Percentiles rank a stretch among this genome's conserved stretches.
Evolutionary conservation across 163 green algal genomes (phyloP).

Genomic region (Chloromonas sp.): DNA sequence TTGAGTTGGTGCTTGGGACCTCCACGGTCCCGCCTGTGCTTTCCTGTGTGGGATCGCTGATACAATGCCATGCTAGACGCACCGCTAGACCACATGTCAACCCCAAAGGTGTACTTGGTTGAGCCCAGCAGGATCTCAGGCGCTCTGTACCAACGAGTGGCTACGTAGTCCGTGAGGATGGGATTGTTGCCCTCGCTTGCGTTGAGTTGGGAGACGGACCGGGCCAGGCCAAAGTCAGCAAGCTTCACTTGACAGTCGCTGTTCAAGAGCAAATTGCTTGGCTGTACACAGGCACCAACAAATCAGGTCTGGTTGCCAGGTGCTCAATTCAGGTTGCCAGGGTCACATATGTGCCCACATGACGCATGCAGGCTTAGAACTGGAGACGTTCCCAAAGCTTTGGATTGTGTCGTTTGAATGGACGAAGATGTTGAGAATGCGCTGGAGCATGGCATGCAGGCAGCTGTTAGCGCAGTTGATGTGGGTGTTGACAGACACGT

Average conservation of each 20-base stretch:
- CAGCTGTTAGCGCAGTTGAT: too few species aligned
- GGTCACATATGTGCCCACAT: not conserved
- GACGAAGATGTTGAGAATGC: too few species aligned
- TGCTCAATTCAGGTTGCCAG: not conserved
- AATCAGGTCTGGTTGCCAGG: not conserved
- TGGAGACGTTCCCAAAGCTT: too few species aligned
- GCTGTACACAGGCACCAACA: slow-evolving; percentile 51
- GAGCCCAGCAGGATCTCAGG: slow-evolving; percentile 95
- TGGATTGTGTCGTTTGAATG: too few species aligned
- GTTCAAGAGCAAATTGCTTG: slow-evolving; percentile 97
- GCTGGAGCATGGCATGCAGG: too few species aligned
- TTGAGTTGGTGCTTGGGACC: too few species aligned
- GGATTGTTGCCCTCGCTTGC: slow-evolving; percentile 38
- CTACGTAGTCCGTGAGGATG: slow-evolving; percentile 97
- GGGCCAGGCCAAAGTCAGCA: slow-evolving; percentile 92
- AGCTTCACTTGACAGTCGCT: slow-evolving; percentile 96
- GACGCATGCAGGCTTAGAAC: too few species aligned
- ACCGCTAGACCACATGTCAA: slow-evolving; percentile 98
- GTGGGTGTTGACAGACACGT: too few species aligned
- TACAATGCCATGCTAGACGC: slow-evolving; percentile 3
- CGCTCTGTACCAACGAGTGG: slow-evolving; percentile 88
- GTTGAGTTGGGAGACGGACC: slow-evolving; percentile 69
- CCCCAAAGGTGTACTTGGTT: slow-evolving; percentile 91
- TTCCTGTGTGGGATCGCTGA: too few species aligned
- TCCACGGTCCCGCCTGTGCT: too few species aligned